Conservation (phyloP, 2,329 filamentous ascomycete species). For the Cercospora brassicicola region DNA sequence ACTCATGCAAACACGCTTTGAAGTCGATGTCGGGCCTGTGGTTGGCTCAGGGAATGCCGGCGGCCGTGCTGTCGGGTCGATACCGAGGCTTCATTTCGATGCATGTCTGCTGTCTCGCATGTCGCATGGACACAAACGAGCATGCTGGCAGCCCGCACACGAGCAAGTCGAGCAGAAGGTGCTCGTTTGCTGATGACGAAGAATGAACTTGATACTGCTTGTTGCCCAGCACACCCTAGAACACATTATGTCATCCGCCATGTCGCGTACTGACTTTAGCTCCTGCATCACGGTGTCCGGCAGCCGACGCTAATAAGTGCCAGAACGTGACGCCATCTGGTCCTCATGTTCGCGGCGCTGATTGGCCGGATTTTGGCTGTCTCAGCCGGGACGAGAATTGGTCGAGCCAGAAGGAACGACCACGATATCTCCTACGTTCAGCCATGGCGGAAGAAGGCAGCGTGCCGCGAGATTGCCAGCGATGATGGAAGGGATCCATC, state of each 20-base stretch:
- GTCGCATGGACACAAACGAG: neutral
- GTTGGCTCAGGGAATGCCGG: constrained; percentile 8
- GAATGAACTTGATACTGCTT: neutral
- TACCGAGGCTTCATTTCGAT: neutral
- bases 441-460: constrained; percentile 1
- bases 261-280: constrained; percentile 1
- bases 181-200: neutral
- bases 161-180: too few relatives aligned
- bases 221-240: neutral
- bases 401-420: neutral
- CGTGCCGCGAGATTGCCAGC: neutral
- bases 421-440: neutral
- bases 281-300: neutral
- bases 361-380: neutral
- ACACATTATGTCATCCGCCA: neutral
- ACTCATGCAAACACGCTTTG: constrained; percentile 2
- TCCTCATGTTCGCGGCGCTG: neutral
- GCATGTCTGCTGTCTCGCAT: constrained; percentile 1
- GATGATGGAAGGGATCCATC: neutral
- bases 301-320: neutral
- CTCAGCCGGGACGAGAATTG: constrained; percentile 2
- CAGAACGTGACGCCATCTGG: constrained; percentile 3
- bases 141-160: neutral
- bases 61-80: neutral
- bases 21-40: neutral